Evolutionary conservation across 495 filamentous ascomycete genomes (phyloP).

Genomic region (Ascobolus immersus): DNA sequence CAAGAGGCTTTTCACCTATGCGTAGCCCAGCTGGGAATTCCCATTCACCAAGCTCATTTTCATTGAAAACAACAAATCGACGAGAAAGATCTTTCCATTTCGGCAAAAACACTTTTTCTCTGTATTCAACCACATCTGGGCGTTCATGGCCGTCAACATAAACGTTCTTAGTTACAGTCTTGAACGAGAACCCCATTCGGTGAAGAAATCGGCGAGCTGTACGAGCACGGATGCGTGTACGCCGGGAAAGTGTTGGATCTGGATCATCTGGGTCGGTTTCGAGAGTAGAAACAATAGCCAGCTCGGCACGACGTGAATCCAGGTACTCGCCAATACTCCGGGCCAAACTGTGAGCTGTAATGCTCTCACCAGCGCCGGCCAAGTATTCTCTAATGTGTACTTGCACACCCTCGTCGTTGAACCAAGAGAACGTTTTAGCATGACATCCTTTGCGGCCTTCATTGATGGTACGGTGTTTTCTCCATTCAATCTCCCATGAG

Average conservation of each 20-base stretch:
- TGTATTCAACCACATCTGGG: slow-evolving; percentile 2
- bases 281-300: too few relatives aligned
- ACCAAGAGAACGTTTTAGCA: not conserved
- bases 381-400: not conserved
- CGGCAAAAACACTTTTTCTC: not conserved
- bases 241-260: too few relatives aligned
- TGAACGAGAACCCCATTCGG: slow-evolving; percentile 2
- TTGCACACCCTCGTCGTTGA: not conserved
- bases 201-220: not conserved
- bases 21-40: not conserved
- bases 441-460: too few relatives aligned
- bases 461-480: too few relatives aligned
- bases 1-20: not conserved
- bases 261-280: too few relatives aligned
- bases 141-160: slow-evolving; percentile 5
- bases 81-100: not conserved
- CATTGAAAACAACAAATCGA: too few relatives aligned
- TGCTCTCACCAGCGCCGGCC: not conserved
- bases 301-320: too few relatives aligned
- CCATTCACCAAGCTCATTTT: not conserved
- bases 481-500: too few relatives aligned
- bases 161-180: slow-evolving; percentile 3
- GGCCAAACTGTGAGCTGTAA: not conserved
- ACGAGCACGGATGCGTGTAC: not conserved
- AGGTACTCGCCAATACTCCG: not conserved